Percentiles rank a stretch among this genome's conserved stretches.
These are phyloP conservation scores for Austroboletus novae-zelandiae DNA, from an alignment of 1,284 basidiomycete species.

Conservation along the genomic window DNA sequence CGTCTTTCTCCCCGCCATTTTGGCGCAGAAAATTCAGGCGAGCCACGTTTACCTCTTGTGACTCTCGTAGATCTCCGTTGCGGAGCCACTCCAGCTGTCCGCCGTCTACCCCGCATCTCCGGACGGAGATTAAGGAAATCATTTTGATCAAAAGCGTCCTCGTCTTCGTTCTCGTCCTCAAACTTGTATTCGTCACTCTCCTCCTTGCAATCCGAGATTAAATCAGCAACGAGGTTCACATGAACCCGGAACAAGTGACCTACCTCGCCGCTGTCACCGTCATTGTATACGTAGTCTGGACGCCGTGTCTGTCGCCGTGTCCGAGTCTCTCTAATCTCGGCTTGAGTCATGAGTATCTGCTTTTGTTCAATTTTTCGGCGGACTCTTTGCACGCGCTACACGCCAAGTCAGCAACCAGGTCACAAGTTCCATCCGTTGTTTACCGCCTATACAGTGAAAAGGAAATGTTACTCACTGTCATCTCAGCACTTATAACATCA, in stretches of 20 bases:
- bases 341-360: slow-evolving; percentile 61
- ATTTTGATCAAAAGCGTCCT: slow-evolving; percentile 55
- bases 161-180: slow-evolving; percentile 63
- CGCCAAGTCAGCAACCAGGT: slow-evolving; percentile 27
- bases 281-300: slow-evolving; percentile 76
- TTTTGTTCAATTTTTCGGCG: slow-evolving; percentile 68
- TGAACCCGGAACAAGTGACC: slow-evolving; percentile 21
- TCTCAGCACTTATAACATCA: slow-evolving; percentile 63
- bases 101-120: slow-evolving; percentile 37
- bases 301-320: slow-evolving; percentile 66
- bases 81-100: slow-evolving; percentile 34
- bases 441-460: slow-evolving; percentile 9
- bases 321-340: slow-evolving; percentile 72
- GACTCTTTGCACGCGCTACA: slow-evolving; percentile 64
- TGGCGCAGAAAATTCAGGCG: slow-evolving; percentile 47
- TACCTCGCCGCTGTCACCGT: slow-evolving; percentile 63
- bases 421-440: slow-evolving; percentile 15
- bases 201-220: slow-evolving; percentile 38
- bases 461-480: slow-evolving; percentile 52
- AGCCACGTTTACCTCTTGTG: slow-evolving; percentile 48
- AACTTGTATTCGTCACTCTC: slow-evolving; percentile 66
- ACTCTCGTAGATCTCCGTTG: slow-evolving; percentile 64
- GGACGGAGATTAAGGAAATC: slow-evolving; percentile 42
- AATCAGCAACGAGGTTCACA: slow-evolving; percentile 19
- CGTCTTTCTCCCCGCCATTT: slow-evolving; percentile 74